Evolutionary conservation across 805 yeast genomes (phyloP).

Genomic region (Yarrowia keelungensis): DNA sequence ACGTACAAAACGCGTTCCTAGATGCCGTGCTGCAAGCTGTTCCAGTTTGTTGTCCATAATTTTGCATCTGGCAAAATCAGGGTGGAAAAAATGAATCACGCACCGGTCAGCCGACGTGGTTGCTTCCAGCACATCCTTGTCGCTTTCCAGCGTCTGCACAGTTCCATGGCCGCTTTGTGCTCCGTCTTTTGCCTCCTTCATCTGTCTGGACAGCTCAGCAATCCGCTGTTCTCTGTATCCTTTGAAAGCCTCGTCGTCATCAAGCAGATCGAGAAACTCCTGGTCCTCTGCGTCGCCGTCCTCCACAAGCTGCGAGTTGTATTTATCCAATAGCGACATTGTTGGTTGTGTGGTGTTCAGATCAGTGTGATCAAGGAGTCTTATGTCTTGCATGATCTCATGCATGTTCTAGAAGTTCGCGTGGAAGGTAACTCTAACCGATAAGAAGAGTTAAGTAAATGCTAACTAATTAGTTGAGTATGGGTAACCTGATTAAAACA

Average conservation of each 20-base stretch:
- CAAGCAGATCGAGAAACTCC: conserved; percentile 46
- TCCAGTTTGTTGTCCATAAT: conserved; percentile 59
- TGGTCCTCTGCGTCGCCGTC: conserved; percentile 44
- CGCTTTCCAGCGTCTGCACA: conserved; percentile 56
- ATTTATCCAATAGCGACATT: conserved; percentile 24
- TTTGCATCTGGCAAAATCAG: conserved; percentile 65
- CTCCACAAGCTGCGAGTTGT: conserved; percentile 9
- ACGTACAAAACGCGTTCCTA: conserved; percentile 55
- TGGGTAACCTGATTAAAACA: too few relatives aligned
- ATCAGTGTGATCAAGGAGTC: too few relatives aligned
- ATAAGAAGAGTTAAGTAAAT: too few relatives aligned
- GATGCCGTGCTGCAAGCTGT: conserved; percentile 62
- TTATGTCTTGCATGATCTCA: too few relatives aligned
- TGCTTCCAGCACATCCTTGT: conserved; percentile 62
- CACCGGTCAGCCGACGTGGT: conserved; percentile 55
- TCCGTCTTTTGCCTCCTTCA: conserved; percentile 50
- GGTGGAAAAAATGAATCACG: conserved; percentile 70
- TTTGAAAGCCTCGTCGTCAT: conserved; percentile 59
- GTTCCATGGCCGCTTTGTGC: conserved; percentile 56
- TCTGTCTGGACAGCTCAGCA: conserved; percentile 59
- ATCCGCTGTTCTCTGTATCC: conserved; percentile 69
- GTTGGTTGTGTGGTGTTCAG: not conserved
- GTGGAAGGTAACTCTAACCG: too few relatives aligned
- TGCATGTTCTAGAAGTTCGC: not conserved
- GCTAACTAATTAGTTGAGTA: too few relatives aligned